Evolutionary conservation across 331 rosid species (phyloP), one percentile per base, ranked within the genome.

Genomic region (Quercus lobata): DNA sequence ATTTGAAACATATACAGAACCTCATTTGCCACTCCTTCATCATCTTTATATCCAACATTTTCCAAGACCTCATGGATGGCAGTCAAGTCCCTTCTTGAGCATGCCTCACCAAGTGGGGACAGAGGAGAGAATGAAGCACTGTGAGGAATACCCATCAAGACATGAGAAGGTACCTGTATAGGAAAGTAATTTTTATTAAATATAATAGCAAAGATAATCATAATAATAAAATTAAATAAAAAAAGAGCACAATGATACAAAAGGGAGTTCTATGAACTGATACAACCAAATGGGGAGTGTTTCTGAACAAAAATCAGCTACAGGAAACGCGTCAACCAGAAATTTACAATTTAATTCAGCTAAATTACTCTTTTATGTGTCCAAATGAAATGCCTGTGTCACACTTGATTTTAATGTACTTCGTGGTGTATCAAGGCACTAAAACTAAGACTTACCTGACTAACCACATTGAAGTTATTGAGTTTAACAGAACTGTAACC

Each of bases 81-180:
- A 83, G 95, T 91, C 83, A 89, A 81, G 86, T 90, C 98, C 87
- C 82, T 92, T 86, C 95, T 90, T 52, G 88, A 83, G 85, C 97
- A 93, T 73, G 98, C 97, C 86, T 93, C 95, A 69, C 98, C 98
- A 62, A 91, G 90, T 2, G 97, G 91, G 24, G 97, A 88, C 63
- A 91, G 78, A n/a, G 94, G 84, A 75, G 93, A 78, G 80, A 86
- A 69, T 2, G 83, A 57, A 63, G 88, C 81, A 66, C 90, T 81
- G 74, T 91, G 92, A 22, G 87, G 92, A 56, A 91, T 78, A 53
- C 97, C 90, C 95, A 93, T 88, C 87, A 93, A 86, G 41, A 91
- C 84, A 74, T 90, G 89, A 66, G 97, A 90, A 72, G 89, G 89
- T 82, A 90, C 92, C 97, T 91, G 87, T 56, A 71, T 70, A 70